A percentile compares a stretch with the other conserved stretches of the same genome.
phyloP scores from a whole-genome alignment of 495 filamentous ascomycete genomes.

The Aspergillus mulundensis region DNA sequence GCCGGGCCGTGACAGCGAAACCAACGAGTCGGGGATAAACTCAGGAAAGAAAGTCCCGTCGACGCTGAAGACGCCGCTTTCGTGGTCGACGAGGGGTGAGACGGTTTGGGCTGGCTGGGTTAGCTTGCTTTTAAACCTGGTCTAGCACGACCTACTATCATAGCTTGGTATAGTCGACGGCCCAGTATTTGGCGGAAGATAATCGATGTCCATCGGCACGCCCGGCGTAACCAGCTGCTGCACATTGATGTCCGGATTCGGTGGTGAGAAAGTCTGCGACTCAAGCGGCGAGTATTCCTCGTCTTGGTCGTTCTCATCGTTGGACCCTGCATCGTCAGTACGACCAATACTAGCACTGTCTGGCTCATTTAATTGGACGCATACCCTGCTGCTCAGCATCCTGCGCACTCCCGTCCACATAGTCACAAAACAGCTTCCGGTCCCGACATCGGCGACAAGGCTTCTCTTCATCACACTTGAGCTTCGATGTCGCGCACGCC shows the following conservation, averaged over 20 bases:
- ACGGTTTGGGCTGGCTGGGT: slow-evolving; percentile 11
- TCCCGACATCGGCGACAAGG: slow-evolving; percentile 46
- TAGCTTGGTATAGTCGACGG: slow-evolving; percentile 14
- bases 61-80: slow-evolving; percentile 32
- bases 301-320: not conserved
- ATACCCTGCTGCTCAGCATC: slow-evolving; percentile 25
- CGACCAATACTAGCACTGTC: not conserved
- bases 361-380: not conserved
- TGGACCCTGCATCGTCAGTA: not conserved
- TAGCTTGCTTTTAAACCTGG: not conserved
- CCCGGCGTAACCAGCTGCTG: slow-evolving; percentile 17
- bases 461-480: slow-evolving; percentile 53
- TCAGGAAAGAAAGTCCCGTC: slow-evolving; percentile 34
- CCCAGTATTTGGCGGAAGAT: slow-evolving; percentile 7
- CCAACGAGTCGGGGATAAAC: slow-evolving; percentile 33
- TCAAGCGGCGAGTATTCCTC: not conserved
- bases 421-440: slow-evolving; percentile 43
- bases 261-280: not conserved
- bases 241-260: not conserved
- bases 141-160: slow-evolving; percentile 15
- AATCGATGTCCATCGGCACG: slow-evolving; percentile 23
- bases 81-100: slow-evolving; percentile 27
- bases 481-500: slow-evolving; percentile 47
- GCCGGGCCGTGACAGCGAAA: slow-evolving; percentile 26
- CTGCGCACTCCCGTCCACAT: slow-evolving; percentile 26